These are phyloP conservation scores for Colletotrichum karsti DNA, from an alignment of 2,329 filamentous ascomycete species.

Conservation along the genomic window DNA sequence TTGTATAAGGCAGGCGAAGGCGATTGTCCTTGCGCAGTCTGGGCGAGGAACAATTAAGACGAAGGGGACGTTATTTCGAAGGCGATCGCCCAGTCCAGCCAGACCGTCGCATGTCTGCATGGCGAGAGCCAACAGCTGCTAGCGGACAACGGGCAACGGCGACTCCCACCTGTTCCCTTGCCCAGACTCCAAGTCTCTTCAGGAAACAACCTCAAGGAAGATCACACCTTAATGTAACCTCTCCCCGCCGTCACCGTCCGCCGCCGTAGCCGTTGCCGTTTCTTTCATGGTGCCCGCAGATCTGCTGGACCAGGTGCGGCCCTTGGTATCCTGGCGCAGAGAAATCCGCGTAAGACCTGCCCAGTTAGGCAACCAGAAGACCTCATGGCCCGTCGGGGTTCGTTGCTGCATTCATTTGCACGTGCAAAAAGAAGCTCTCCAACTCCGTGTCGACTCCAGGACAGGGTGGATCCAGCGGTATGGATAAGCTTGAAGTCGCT, in stretches of 20 bases:
- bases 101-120: background rate
- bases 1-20: background rate
- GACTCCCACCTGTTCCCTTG: background rate
- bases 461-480: background rate
- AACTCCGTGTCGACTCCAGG: background rate
- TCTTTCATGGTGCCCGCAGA: background rate
- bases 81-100: background rate
- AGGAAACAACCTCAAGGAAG: conserved; percentile 6
- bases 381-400: background rate
- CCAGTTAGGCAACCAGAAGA: background rate
- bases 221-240: conserved; percentile 5
- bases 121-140: background rate
- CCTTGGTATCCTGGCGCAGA: background rate
- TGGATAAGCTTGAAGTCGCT: conserved; percentile 7
- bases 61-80: background rate
- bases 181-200: background rate
- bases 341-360: conserved; percentile 1
- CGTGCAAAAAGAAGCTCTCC: background rate
- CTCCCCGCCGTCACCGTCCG: background rate
- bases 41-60: background rate
- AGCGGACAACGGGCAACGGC: background rate
- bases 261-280: background rate
- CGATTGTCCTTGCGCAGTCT: background rate
- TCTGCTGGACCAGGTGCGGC: background rate
- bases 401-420: background rate